Base-by-base conservation (phyloP, 2,329 filamentous ascomycete species). In the Tympanopsis confertula region DNA sequence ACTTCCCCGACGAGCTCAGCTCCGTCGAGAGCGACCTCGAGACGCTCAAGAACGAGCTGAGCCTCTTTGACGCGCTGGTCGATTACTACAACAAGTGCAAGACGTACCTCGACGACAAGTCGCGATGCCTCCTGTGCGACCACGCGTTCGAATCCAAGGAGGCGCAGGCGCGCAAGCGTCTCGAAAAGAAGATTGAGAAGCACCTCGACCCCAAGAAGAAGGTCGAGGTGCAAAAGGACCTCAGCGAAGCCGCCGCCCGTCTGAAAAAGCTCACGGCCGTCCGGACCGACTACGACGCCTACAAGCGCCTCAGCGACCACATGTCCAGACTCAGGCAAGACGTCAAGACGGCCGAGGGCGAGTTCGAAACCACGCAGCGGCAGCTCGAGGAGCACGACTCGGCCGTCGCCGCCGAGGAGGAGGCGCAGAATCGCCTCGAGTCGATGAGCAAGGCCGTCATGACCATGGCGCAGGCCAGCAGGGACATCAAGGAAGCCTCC, bases 121-220 rank as follows among this genome's bases (percentile, higher is more conserved):
- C 86, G 47, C 72, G 71, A 33, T 96, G 89, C 54, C 71, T 76
- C 20, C 74, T 93, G 17, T 96, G 89, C 52, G 70, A 75, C 32
- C 74, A 86, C 38, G 57, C 67, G 3, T 87, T 94, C 53, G 62
- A 65, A 57, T 74, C 75, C 50, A 62, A 68, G 49, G 63, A 65
- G 46, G 69, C 10, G 15, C 17, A n/a, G n/a, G n/a, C n/a, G n/a
- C n/a, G n/a, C n/a, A n/a, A n/a, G n/a, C n/a, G n/a, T n/a, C n/a
- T n/a, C n/a, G n/a, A n/a, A n/a, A n/a, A n/a, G n/a, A n/a, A n/a
- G n/a, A n/a, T n/a, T n/a, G n/a, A 12, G 7, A 7, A 13, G 12
- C 7, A 59, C 20, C 74, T 71, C 49, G 78, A 71, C 44, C 77
- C 69, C n/a, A 73, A 65, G 38, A 68, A 94, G 42, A 62, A 78